Conservation (phyloP, 805 yeast species). For the Yamadazyma takamatsuzukensis region DNA sequence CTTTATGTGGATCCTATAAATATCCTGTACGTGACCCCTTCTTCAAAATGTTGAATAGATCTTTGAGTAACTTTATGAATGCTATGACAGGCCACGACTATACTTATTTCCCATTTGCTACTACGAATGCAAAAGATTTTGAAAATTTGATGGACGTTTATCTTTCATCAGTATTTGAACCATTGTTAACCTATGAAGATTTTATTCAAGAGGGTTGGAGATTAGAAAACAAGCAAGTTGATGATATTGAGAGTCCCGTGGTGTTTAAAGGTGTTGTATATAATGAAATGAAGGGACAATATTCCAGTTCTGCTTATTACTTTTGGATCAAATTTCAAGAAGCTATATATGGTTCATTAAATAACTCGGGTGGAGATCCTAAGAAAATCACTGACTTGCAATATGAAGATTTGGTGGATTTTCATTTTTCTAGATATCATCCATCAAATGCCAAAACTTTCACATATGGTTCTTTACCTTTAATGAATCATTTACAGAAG, state of each 20-base stretch:
- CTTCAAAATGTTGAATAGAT: constrained; percentile 92
- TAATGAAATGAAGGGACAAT: constrained; percentile 98
- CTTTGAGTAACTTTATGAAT: constrained; percentile 95
- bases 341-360: constrained; percentile 75
- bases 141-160: constrained; percentile 83
- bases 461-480: constrained; percentile 79
- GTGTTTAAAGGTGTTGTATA: constrained; percentile 93
- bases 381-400: constrained; percentile 65
- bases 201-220: constrained; percentile 98
- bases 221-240: constrained; percentile 64
- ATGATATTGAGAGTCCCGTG: constrained; percentile 58
- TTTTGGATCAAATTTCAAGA: constrained; percentile 83
- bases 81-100: constrained; percentile 99
- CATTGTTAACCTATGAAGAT: constrained; percentile 72
- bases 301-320: constrained; percentile 81
- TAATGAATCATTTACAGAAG: constrained; percentile 55
- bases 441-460: constrained; percentile 86
- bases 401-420: constrained; percentile 73
- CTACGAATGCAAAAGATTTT: constrained; percentile 82
- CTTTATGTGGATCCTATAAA: constrained; percentile 87
- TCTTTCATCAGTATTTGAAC: constrained; percentile 81
- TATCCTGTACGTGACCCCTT: constrained; percentile 97
- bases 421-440: constrained; percentile 75
- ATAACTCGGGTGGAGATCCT: constrained; percentile 96
- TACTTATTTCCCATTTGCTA: constrained; percentile 93